Evolutionary conservation across 2,329 filamentous ascomycete species (phyloP).

Genomic region (Arthrinium puccinioides): DNA sequence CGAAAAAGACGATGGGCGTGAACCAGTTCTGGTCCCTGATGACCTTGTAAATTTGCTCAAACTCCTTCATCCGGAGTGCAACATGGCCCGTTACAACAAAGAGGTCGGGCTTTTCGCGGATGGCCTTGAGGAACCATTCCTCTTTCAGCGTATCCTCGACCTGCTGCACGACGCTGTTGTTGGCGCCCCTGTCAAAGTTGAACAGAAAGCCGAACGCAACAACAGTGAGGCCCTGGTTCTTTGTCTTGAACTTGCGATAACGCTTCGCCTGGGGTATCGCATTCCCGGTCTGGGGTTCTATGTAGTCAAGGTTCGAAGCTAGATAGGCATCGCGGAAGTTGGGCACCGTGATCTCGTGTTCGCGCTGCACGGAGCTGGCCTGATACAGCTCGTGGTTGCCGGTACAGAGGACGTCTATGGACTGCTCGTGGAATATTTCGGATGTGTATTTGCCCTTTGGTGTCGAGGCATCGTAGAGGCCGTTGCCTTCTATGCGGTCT

Average conservation of each 20-base stretch:
- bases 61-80: constrained; percentile 73
- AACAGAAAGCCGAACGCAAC: constrained; percentile 93
- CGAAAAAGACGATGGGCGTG: constrained; percentile 85
- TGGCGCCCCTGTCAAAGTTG: constrained; percentile 83
- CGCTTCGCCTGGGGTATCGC: constrained; percentile 70
- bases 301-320: constrained; percentile 88
- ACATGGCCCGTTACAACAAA: constrained; percentile 86
- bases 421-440: constrained; percentile 76
- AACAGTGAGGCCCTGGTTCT: constrained; percentile 77
- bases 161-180: constrained; percentile 78
- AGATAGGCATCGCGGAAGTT: constrained; percentile 77
- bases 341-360: constrained; percentile 73
- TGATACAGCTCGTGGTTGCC: constrained; percentile 97
- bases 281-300: constrained; percentile 63
- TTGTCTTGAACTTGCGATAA: constrained; percentile 85
- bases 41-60: constrained; percentile 66
- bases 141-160: constrained; percentile 77
- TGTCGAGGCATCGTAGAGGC: constrained; percentile 81
- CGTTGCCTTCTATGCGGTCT: constrained; percentile 89
- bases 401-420: constrained; percentile 75
- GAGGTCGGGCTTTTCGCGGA: constrained; percentile 77
- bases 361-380: constrained; percentile 65
- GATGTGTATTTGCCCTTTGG: constrained; percentile 87
- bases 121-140: constrained; percentile 80
- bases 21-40: constrained; percentile 73